phyloP scores from a whole-genome alignment of 495 filamentous ascomycete species.

The Xylaria castorea region DNA sequence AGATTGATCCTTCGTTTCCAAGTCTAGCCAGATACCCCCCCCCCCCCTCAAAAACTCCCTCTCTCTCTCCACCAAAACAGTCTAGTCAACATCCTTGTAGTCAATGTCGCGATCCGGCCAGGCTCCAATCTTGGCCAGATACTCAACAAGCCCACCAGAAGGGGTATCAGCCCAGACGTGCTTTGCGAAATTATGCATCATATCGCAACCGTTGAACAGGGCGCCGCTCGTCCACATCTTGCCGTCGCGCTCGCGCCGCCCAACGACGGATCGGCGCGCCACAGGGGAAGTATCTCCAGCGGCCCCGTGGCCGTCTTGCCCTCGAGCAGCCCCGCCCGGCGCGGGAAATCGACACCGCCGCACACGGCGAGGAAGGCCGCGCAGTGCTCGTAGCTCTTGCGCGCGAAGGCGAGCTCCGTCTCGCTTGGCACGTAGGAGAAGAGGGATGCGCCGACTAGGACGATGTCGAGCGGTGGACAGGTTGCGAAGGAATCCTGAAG shows the following conservation, averaged over 20 bases:
- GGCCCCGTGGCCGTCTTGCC: conserved; percentile 39
- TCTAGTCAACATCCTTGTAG: conserved; percentile 28
- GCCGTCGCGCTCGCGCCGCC: conserved; percentile 32
- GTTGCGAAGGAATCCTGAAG: conserved; percentile 34
- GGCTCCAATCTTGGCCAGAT: conserved; percentile 1
- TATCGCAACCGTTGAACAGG: conserved; percentile 43
- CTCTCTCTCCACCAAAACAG: not conserved
- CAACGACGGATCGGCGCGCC: not conserved
- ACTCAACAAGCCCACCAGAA: not conserved
- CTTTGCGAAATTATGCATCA: conserved; percentile 39
- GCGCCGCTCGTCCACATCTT: conserved; percentile 44
- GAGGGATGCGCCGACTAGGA: conserved; percentile 33
- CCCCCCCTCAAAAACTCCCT: not conserved
- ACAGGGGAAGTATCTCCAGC: conserved; percentile 20
- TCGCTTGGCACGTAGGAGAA: conserved; percentile 28
- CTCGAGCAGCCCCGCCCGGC: conserved; percentile 29
- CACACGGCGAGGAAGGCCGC: conserved; percentile 37
- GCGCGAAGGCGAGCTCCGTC: conserved; percentile 34
- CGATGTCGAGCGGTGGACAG: conserved; percentile 36
- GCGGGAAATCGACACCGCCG: conserved; percentile 33
- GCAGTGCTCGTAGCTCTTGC: conserved; percentile 27
- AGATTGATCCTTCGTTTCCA: not conserved
- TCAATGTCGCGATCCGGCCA: conserved; percentile 30
- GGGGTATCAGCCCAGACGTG: conserved; percentile 31
- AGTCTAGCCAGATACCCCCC: not conserved